Percentiles rank a stretch among this genome's conserved stretches.
Conservation (phyloP, 176 grass and related monocot species). For the Tillandsia leiboldiana region DNA sequence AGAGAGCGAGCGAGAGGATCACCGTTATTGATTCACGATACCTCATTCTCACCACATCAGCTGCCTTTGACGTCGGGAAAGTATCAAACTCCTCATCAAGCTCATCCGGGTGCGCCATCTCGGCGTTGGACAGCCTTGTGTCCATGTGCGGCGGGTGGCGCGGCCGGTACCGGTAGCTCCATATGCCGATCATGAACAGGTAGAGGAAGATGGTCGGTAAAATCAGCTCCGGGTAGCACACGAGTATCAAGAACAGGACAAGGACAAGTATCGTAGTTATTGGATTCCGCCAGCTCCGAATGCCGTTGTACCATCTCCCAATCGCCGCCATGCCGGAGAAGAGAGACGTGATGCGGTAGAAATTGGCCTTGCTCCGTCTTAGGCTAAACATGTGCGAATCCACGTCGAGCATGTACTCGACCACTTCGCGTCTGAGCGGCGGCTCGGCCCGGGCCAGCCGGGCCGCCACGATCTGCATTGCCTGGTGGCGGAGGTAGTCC, state of each 20-base stretch:
- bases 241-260: constrained; percentile 75
- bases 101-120: constrained; percentile 63
- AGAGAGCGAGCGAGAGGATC: too few relatives aligned
- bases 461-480: constrained; percentile 56
- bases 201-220: constrained; percentile 88
- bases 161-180: constrained; percentile 75
- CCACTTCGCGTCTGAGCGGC: constrained; percentile 60
- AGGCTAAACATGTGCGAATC: constrained; percentile 95
- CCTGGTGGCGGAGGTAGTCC: constrained; percentile 70
- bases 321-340: constrained; percentile 45
- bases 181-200: constrained; percentile 79
- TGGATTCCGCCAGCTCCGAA: constrained; percentile 84
- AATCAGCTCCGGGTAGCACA: constrained; percentile 91
- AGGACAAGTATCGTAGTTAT: constrained; percentile 73
- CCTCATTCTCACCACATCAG: constrained; percentile 59
- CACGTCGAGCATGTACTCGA: constrained; percentile 92
- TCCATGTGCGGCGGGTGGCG: constrained; percentile 87
- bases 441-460: constrained; percentile 78
- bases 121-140: constrained; percentile 74
- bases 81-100: constrained; percentile 93
- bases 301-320: constrained; percentile 61
- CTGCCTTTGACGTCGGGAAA: constrained; percentile 51
- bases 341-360: constrained; percentile 65
- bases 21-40: not conserved
- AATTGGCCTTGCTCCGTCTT: constrained; percentile 90